Base-by-base conservation (phyloP, 2,329 filamentous ascomycete genomes). In the Cladosporium colombiae region DNA sequence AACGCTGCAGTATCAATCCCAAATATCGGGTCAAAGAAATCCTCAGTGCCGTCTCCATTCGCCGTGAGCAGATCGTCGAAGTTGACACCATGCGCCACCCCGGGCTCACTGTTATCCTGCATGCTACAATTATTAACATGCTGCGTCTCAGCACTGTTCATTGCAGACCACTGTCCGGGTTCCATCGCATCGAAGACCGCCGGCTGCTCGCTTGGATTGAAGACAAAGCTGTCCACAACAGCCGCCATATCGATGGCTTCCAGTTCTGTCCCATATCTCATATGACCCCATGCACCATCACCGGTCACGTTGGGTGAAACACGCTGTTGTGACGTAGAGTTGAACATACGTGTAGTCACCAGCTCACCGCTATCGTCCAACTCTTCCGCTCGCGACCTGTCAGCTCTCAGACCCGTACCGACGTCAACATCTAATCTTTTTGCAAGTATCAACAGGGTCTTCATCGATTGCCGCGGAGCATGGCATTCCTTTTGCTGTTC, bases 401-500 rank as follows among this genome's bases (percentile, higher is more conserved):
- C 35, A 6, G 57, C 57, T 49, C 16, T 21, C 13, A 60, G 23
- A 2, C 25, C 25, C 7, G 37, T 6, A 6, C 57, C 57, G 14
- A 60, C 57, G 14, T 60, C 35, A 14, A 60, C 57, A 6, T 25
- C 25, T 3, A 60, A 25, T 11, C 25, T 49, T 16, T 31, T 29
- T 11, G 57, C 14, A 13, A 60, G 57, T 10, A 27, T 16, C 57
- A 60, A 29, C 5, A 60, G n/a, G 2, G 18, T 46, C 25, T 60
- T 60, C 57, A 60, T 46, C 2, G 35, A 60, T 5, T 60, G 57
- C 3, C 57, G 13, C 14, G 57, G 37, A 10, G 57, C 57, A 21
- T 60, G 57, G 18, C 57, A 60, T 25, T 60, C 21, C 13, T 60
- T 25, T 16, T 60, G 57, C 37, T 60, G 57, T 23, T 18, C 14